Evolutionary conservation across 1,284 basidiomycete genomes (phyloP).

Genomic region (Ganoderma boninense): DNA sequence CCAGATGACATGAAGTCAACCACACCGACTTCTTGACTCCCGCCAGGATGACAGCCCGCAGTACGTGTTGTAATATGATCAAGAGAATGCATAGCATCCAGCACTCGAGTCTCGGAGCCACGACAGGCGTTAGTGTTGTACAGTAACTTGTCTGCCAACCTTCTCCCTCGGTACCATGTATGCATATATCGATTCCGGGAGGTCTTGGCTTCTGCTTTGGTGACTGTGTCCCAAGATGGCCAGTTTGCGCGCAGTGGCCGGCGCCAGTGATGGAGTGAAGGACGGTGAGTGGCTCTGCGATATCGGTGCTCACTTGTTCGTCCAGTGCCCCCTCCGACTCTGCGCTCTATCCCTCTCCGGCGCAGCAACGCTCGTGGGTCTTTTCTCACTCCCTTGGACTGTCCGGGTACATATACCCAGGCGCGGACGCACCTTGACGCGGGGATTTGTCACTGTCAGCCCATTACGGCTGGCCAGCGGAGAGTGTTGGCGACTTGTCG

Average conservation of each 20-base stretch:
- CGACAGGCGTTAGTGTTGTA: background rate
- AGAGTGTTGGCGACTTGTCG: conserved; percentile 10
- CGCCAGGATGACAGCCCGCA: conserved; percentile 12
- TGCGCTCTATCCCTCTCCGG: background rate
- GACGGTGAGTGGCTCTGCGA: background rate
- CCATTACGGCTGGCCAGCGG: conserved; percentile 25
- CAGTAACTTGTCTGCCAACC: conserved; percentile 3
- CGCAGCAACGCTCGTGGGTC: background rate
- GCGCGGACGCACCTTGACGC: background rate
- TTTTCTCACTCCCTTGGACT: background rate
- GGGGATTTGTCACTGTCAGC: conserved; percentile 24
- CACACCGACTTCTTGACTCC: background rate
- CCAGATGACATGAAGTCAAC: background rate
- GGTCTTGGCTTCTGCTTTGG: background rate
- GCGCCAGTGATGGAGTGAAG: conserved; percentile 7
- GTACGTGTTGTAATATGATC: conserved; percentile 22
- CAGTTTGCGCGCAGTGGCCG: conserved; percentile 1
- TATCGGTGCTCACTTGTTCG: conserved; percentile 13
- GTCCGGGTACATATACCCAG: conserved; percentile 3
- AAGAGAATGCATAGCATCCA: conserved; percentile 5
- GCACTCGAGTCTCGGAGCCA: background rate
- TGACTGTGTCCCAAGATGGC: conserved; percentile 8
- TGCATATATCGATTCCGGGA: background rate
- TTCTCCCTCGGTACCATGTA: background rate
- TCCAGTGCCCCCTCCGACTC: conserved; percentile 2